Base-by-base conservation (phyloP, 371 early-diverging fungal genomes). In the Nosema muscidifuracis region DNA sequence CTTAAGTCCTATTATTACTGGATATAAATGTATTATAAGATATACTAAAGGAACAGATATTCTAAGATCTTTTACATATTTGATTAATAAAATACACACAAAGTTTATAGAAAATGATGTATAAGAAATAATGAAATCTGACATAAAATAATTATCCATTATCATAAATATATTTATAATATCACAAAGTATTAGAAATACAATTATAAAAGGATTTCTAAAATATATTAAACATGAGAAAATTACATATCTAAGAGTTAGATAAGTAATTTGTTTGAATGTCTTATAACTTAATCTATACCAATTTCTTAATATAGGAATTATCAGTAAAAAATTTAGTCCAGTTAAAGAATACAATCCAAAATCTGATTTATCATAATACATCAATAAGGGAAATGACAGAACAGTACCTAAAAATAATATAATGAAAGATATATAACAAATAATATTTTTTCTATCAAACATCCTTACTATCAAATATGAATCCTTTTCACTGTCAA, bases 401-500 rank as follows among this genome's bases (percentile, higher is more conserved):
- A 26, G 16, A 24, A 28, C 16, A 53, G 9, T 53, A 24, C 2
- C 2, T 3, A 53, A 6, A 9, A 53, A 7, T 4, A 6, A 9
- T 53, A 53, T 26, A 53, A 53, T 6, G 18, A 53, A 53, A 15
- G 4, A 53, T 2, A 28, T 9, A 53, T 28, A 53, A 28, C 55
- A 53, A 38, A 43, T 24, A 33, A 65, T 53, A 28, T 74, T 72
- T 4, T 33, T 36, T 51, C 56, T 72, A 24, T 44, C 55, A 62
- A 77, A 73, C 18, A 73, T 43, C 44, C 66, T 65, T 18, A 36
- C 62, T 30, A 74, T 42, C 0, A 75, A 18, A 53, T 47, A 75
- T 4, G 63, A 44, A 18, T 67, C 65, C 30, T 70, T 69, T 28
- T 50, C 55, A 15, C 65, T 63, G 1, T 47, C 40, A 12, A 75